Evolutionary conservation across 2,329 filamentous ascomycete genomes (phyloP).

Genomic region (Microsporum audouinii): DNA sequence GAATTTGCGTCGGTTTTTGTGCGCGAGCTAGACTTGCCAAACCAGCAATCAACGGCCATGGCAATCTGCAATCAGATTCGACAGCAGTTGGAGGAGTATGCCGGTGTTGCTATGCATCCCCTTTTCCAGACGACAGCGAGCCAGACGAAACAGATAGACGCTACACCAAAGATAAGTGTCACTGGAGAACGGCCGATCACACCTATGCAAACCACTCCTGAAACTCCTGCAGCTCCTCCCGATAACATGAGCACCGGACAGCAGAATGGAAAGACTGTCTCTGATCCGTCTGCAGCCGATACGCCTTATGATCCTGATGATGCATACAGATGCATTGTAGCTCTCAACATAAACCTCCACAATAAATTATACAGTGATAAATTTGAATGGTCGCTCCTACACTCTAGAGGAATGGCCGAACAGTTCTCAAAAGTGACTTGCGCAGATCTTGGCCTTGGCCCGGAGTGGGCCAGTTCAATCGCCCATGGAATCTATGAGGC

Average conservation of each 20-base stretch:
- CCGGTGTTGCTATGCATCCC: constrained; percentile 83
- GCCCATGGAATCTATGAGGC: constrained; percentile 96
- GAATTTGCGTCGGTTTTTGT: constrained; percentile 87
- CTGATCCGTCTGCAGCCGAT: constrained; percentile 43
- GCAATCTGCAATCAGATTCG: constrained; percentile 91
- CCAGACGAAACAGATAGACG: constrained; percentile 38
- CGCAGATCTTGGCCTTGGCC: constrained; percentile 74
- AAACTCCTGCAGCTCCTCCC: constrained; percentile 10
- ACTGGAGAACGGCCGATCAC: constrained; percentile 20
- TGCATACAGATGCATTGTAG: constrained; percentile 86
- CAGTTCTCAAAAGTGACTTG: constrained; percentile 87
- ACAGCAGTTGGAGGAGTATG: constrained; percentile 90
- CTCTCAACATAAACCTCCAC: constrained; percentile 78
- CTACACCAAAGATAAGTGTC: background rate
- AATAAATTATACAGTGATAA: constrained; percentile 92
- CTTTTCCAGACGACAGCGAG: constrained; percentile 55
- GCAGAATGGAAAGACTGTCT: constrained; percentile 19
- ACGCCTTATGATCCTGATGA: constrained; percentile 82
- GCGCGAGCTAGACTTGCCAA: constrained; percentile 84
- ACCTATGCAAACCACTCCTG: constrained; percentile 14
- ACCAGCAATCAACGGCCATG: constrained; percentile 54
- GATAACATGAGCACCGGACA: constrained; percentile 13
- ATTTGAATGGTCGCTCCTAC: constrained; percentile 92
- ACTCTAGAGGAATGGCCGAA: constrained; percentile 84
- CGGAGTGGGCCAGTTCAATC: constrained; percentile 90